These are phyloP conservation scores for Pythium inflatum DNA, from an alignment of 352 stramenopile species.

Conservation along the genomic window DNA sequence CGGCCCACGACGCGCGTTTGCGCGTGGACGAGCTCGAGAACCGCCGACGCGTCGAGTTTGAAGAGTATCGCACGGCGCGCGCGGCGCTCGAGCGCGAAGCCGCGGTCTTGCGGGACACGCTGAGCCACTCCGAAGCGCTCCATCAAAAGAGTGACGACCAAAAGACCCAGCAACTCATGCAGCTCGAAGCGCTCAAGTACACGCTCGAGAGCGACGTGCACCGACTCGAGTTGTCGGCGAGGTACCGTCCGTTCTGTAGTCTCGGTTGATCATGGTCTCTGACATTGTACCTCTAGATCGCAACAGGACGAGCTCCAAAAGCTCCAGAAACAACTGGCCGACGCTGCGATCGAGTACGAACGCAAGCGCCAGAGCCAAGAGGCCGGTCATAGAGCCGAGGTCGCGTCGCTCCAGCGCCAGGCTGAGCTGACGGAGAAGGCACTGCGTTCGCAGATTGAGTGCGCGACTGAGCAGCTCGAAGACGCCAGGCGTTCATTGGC, in stretches of 20 bases:
- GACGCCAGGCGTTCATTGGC: slow-evolving; percentile 34
- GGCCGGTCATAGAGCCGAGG: slow-evolving; percentile 41
- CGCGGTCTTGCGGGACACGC: slow-evolving; percentile 54
- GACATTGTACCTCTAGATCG: too few relatives aligned
- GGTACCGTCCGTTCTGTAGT: slow-evolving; percentile 27
- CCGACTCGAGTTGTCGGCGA: slow-evolving; percentile 41
- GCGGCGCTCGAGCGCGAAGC: slow-evolving; percentile 62
- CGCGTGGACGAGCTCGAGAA: slow-evolving; percentile 76
- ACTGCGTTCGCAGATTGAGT: slow-evolving; percentile 53
- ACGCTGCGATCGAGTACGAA: slow-evolving; percentile 48
- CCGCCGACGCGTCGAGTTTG: slow-evolving; percentile 61
- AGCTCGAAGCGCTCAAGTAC: slow-evolving; percentile 72
- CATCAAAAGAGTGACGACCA: slow-evolving; percentile 50
- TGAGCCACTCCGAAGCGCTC: slow-evolving; percentile 49
- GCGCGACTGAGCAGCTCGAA: slow-evolving; percentile 44
- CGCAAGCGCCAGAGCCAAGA: slow-evolving; percentile 46
- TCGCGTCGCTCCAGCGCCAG: slow-evolving; percentile 43
- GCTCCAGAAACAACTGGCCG: slow-evolving; percentile 57
- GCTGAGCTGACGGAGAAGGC: slow-evolving; percentile 43
- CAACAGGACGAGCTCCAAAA: slow-evolving; percentile 60
- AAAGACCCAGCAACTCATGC: slow-evolving; percentile 56
- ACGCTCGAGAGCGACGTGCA: slow-evolving; percentile 59
- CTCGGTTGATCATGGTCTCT: too few relatives aligned
- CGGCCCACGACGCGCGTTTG: slow-evolving; percentile 65
- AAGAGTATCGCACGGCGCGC: slow-evolving; percentile 62